Evolutionary conservation across 2,329 filamentous ascomycete genomes (phyloP).

Genomic region (Aspergillus eucalypticola): DNA sequence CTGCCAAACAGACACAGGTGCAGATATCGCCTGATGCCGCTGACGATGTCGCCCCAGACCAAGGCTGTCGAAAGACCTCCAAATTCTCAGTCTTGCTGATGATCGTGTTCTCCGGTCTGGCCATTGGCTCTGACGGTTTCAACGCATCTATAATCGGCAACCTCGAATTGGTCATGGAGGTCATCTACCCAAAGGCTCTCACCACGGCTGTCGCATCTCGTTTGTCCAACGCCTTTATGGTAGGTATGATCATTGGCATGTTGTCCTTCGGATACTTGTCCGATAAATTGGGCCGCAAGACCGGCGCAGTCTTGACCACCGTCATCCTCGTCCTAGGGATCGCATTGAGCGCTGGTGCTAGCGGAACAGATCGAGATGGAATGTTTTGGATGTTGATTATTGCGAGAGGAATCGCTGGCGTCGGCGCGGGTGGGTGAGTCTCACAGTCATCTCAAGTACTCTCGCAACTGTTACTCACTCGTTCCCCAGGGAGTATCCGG

Average conservation of each 20-base stretch:
- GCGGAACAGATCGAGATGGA: constrained; percentile 40
- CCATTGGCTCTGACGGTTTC: constrained; percentile 39
- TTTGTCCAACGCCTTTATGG: constrained; percentile 58
- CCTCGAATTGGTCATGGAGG: constrained; percentile 44
- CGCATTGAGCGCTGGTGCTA: constrained; percentile 50
- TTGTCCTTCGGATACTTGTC: constrained; percentile 54
- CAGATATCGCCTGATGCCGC: background rate
- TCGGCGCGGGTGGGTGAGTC: constrained; percentile 42
- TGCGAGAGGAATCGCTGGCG: constrained; percentile 47
- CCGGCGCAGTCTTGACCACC: constrained; percentile 52
- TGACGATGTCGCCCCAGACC: background rate
- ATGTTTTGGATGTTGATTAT: constrained; percentile 43
- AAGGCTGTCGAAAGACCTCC: constrained; percentile 16
- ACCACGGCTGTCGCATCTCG: constrained; percentile 37
- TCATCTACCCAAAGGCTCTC: constrained; percentile 24
- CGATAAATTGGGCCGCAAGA: constrained; percentile 53
- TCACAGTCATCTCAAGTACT: no score
- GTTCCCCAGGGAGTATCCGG: constrained; percentile 51
- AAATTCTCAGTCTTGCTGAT: constrained; percentile 33
- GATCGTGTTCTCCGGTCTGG: constrained; percentile 39
- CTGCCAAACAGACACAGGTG: background rate
- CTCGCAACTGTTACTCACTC: background rate
- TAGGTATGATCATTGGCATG: constrained; percentile 60
- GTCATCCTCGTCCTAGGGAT: constrained; percentile 51
- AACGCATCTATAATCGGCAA: constrained; percentile 39